Percentiles rank a stretch among this genome's conserved stretches.
These are phyloP conservation scores for Rosa multiflora DNA, from an alignment of 306 rosid species.

Conservation along the genomic window DNA sequence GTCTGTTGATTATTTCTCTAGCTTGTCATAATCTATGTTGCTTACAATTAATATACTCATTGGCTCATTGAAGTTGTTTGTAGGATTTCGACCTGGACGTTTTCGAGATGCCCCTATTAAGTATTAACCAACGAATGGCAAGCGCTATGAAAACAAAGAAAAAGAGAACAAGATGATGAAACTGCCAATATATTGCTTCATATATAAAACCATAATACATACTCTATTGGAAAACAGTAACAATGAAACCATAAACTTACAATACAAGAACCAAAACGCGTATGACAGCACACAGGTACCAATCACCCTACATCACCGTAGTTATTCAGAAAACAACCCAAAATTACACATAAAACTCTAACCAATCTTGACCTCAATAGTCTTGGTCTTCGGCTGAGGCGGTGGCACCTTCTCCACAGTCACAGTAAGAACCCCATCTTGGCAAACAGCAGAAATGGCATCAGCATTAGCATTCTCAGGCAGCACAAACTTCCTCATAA, in stretches of 20 bases:
- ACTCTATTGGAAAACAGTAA: not conserved
- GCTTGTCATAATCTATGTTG: not conserved
- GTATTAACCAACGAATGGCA: no score
- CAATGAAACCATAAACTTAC: not conserved
- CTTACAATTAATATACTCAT: not conserved
- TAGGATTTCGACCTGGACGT: not conserved
- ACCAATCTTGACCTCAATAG: slow-evolving; percentile 69
- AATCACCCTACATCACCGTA: not conserved
- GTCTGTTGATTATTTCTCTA: not conserved
- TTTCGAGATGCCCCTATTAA: no score
- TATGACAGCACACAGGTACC: not conserved
- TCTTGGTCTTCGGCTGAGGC: slow-evolving; percentile 90
- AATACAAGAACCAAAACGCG: not conserved
- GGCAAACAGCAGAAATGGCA: slow-evolving; percentile 63
- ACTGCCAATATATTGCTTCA: not conserved
- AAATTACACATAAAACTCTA: not conserved
- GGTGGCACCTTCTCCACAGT: slow-evolving; percentile 80
- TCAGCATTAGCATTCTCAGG: slow-evolving; percentile 79
- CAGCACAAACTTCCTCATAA: slow-evolving; percentile 76
- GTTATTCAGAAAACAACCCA: not conserved
- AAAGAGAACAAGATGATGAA: not conserved
- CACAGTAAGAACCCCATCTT: slow-evolving; percentile 83
- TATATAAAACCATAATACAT: not conserved
- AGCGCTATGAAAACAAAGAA: not conserved
- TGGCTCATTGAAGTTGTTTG: no score